A percentile compares a stretch with the other conserved stretches of the same genome.
phyloP scores from a whole-genome alignment of 83 land plant species.

The Larix sibirica region DNA sequence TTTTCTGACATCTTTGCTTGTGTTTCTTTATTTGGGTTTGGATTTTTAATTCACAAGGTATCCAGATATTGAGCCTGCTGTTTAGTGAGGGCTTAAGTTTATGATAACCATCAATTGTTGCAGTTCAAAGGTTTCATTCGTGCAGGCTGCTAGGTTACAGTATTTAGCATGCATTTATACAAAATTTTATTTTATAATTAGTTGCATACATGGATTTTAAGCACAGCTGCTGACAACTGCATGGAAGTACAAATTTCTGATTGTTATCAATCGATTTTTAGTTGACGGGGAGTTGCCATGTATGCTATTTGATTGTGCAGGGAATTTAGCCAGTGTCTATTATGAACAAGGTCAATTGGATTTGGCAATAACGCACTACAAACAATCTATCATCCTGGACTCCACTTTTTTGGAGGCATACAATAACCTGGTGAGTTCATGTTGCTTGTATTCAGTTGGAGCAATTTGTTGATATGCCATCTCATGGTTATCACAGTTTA shows the following conservation, averaged over 20 bases:
- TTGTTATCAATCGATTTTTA: neutral
- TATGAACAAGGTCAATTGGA: constrained; percentile 94
- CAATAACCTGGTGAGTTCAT: constrained; percentile 81
- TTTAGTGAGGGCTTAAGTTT: neutral
- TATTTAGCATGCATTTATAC: too few relatives aligned
- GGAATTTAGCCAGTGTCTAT: constrained; percentile 89
- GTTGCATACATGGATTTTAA: too few relatives aligned
- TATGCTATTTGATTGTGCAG: constrained; percentile 50
- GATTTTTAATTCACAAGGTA: neutral
- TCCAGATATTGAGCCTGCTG: neutral
- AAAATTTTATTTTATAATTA: too few relatives aligned
- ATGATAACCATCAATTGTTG: neutral
- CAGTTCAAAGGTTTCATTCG: neutral
- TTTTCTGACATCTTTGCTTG: neutral
- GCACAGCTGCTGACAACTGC: too few relatives aligned
- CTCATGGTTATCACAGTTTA: neutral
- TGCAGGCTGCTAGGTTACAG: too few relatives aligned
- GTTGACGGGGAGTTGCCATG: neutral
- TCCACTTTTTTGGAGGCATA: constrained; percentile 91
- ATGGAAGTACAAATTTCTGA: neutral
- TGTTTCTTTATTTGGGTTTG: neutral
- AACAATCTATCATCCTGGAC: constrained; percentile 86
- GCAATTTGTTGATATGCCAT: neutral
- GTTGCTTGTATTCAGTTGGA: neutral
- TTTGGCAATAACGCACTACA: constrained; percentile 90